Evolutionary conservation across 2,329 filamentous ascomycete species (phyloP).

Genomic region (Neonectria faginata): DNA sequence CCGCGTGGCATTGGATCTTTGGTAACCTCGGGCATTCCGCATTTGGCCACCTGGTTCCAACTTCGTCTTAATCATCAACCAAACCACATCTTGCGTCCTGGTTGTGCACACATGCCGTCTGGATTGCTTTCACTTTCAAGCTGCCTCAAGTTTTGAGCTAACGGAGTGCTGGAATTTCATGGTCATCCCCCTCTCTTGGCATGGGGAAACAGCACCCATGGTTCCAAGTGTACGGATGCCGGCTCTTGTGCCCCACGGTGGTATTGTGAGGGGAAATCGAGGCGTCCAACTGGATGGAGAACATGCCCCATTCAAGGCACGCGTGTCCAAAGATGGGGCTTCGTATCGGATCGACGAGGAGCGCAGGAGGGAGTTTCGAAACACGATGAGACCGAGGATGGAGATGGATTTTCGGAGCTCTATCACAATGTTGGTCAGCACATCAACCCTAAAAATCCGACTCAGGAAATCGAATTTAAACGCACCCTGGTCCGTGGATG

Average conservation of each 20-base stretch:
- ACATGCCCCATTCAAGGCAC: neutral
- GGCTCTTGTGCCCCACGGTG: neutral
- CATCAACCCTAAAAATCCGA: neutral
- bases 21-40: neutral
- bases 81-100: neutral
- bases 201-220: neutral
- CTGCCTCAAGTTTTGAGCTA: neutral
- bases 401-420: neutral
- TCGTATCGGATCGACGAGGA: neutral
- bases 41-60: neutral
- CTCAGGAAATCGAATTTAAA: neutral
- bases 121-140: neutral
- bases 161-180: neutral
- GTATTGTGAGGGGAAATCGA: neutral
- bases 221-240: neutral
- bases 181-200: neutral
- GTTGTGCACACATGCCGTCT: neutral
- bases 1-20: neutral
- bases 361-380: too few relatives aligned
- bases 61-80: neutral
- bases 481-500: constrained; percentile 7
- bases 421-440: neutral
- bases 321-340: neutral
- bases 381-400: neutral
- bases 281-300: neutral